Percentiles rank a stretch among this genome's conserved stretches.
Evolutionary conservation across 2,329 filamentous ascomycete genomes (phyloP).

Genomic region (Aureobasidium lini): DNA sequence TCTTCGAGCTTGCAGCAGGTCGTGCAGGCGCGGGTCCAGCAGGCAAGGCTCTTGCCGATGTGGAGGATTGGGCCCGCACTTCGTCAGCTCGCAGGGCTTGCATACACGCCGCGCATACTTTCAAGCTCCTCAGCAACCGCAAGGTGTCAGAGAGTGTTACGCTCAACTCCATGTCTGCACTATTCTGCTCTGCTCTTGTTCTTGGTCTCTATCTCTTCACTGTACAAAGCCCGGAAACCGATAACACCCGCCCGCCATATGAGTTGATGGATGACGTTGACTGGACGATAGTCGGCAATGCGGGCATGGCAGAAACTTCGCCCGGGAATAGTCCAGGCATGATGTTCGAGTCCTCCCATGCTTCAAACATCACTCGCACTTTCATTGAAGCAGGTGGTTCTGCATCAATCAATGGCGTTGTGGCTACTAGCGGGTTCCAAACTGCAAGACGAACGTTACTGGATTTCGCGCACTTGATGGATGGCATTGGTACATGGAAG

Average conservation of each 20-base stretch:
- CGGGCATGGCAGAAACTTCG: conserved; percentile 35
- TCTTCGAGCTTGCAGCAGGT: conserved; percentile 47
- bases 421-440: conserved; percentile 43
- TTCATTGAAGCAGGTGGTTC: conserved; percentile 45
- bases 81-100: conserved; percentile 43
- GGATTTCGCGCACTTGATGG: conserved; percentile 46
- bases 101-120: conserved; percentile 47
- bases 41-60: conserved; percentile 43
- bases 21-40: conserved; percentile 41
- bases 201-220: conserved; percentile 48
- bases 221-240: conserved; percentile 26
- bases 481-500: conserved; percentile 47
- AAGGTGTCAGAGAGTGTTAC: conserved; percentile 46
- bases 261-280: conserved; percentile 45
- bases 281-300: conserved; percentile 40
- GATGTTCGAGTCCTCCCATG: conserved; percentile 12
- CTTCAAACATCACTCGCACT: conserved; percentile 20
- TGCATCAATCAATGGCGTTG: conserved; percentile 41
- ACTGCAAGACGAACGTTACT: conserved; percentile 44
- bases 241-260: conserved; percentile 31
- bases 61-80: conserved; percentile 44
- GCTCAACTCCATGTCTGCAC: conserved; percentile 42
- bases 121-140: conserved; percentile 43
- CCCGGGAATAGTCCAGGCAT: conserved; percentile 9
- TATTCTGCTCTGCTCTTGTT: conserved; percentile 46